Evolutionary conservation across 2,329 filamentous ascomycete species (phyloP), one percentile per base, ranked within the genome.

Genomic region (Thelonectria olida): DNA sequence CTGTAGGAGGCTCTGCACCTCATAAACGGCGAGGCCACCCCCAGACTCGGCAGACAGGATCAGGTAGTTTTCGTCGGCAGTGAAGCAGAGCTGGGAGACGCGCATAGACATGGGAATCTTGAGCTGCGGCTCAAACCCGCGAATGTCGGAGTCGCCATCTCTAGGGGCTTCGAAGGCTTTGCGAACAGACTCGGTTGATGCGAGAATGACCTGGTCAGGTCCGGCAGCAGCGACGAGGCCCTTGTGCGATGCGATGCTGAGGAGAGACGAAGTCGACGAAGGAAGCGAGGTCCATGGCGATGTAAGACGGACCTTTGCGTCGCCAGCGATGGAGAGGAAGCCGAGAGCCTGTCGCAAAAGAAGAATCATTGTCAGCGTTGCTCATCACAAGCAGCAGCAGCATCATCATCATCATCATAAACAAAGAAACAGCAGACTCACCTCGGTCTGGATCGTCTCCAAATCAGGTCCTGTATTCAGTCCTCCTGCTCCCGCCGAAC

Each of bases 21-120:
- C 88, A 73, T 97, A 98, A 3, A 97, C 90, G 4, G 91, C 90
- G 63, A 99, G 80, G 5, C 93, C 93, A 31, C 93, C 91, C 10
- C 92, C 91, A 55, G 85, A 82, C 76, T 97, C 92, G 3, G 92
- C 92, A 10, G 92, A 93, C 23, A 97, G 82, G 34, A 97, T 86
- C 62, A 99, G 81, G 68, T 91, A 93, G 69, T 88, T 88, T 74
- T 97, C 96, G 71, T 96, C 92, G n/a, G 92, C 87, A 1, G 93
- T 95, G 75, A 99, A 99, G 15, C 90, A 89, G 19, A 99, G 83
- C 75, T 99, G 96, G 10, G 93, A 96, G 54, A 97, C 86, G 68
- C 91, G 89, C 72, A 88, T 85, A 9, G 91, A 87, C 71, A 96
- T 84, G 2, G 88, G 82, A 7, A 98, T 85, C 61, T 84, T 90